These are phyloP conservation scores for Trichophyton verrucosum DNA, from an alignment of 2,329 filamentous ascomycete species.

Conservation along the genomic window DNA sequence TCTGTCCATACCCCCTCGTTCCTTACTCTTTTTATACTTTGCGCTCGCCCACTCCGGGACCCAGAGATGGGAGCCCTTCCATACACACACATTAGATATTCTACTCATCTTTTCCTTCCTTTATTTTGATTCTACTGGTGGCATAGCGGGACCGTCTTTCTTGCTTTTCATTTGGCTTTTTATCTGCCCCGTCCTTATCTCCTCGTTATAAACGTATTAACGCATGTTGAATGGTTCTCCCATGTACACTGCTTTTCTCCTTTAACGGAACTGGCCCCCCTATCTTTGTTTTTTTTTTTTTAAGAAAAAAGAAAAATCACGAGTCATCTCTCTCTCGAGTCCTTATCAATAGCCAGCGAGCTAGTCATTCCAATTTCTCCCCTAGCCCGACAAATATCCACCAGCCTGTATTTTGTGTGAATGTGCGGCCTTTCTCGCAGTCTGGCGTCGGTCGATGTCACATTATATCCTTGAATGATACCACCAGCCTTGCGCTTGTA, in stretches of 20 bases:
- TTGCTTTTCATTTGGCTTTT: background rate
- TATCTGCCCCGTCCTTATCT: background rate
- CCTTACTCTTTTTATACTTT: background rate
- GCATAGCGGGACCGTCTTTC: constrained; percentile 14
- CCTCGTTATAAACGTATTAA: background rate
- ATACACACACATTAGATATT: background rate
- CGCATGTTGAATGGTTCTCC: background rate
- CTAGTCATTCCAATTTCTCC: background rate
- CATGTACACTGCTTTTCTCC: background rate
- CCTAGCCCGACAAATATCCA: background rate
- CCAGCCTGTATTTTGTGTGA: background rate
- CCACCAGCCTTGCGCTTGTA: background rate
- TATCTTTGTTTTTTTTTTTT: background rate
- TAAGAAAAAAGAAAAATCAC: background rate
- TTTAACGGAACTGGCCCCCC: background rate
- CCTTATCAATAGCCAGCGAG: background rate
- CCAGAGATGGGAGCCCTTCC: background rate
- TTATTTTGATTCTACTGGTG: constrained; percentile 4
- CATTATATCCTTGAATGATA: background rate
- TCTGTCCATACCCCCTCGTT: background rate
- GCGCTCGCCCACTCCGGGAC: background rate
- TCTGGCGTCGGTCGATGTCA: background rate
- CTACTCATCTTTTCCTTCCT: background rate
- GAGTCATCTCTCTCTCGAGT: no score
- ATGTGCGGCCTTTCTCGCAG: background rate